phyloP scores from a whole-genome alignment of 1,284 basidiomycete species.

The Naganishia albida region DNA sequence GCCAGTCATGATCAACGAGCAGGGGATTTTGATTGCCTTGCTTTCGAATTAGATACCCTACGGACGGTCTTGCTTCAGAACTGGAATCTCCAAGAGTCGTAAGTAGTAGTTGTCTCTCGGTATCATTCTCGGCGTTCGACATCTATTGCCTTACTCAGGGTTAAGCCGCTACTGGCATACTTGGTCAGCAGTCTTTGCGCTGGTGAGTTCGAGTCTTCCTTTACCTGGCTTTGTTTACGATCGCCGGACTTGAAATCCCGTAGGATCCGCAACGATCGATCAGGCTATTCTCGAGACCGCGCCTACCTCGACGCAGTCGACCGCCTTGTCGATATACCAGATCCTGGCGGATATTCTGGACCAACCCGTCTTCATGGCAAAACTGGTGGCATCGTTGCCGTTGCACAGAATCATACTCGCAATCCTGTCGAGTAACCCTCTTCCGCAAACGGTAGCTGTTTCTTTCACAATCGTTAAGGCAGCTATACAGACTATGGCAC shows the following conservation, averaged over 20 bases:
- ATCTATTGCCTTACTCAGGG: constrained; percentile 55
- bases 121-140: neutral
- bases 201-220: constrained; percentile 52
- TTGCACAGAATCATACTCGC: constrained; percentile 53
- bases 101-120: constrained; percentile 13
- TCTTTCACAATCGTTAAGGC: constrained; percentile 5
- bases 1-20: neutral
- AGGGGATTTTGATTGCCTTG: neutral
- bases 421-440: constrained; percentile 51
- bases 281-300: neutral
- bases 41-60: too few species aligned
- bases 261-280: neutral
- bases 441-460: constrained; percentile 4
- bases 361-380: constrained; percentile 42
- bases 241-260: too few species aligned
- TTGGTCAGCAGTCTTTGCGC: constrained; percentile 78
- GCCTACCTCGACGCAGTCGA: constrained; percentile 4
- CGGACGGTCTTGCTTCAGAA: constrained; percentile 42
- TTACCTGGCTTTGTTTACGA: too few species aligned
- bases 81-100: constrained; percentile 52
- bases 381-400: constrained; percentile 49
- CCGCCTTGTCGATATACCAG: constrained; percentile 7
- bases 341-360: constrained; percentile 42
- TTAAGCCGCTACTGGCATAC: constrained; percentile 83
- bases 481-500: constrained; percentile 28